phyloP scores from a whole-genome alignment of 805 yeast species.

The Candida succiphila region DNA sequence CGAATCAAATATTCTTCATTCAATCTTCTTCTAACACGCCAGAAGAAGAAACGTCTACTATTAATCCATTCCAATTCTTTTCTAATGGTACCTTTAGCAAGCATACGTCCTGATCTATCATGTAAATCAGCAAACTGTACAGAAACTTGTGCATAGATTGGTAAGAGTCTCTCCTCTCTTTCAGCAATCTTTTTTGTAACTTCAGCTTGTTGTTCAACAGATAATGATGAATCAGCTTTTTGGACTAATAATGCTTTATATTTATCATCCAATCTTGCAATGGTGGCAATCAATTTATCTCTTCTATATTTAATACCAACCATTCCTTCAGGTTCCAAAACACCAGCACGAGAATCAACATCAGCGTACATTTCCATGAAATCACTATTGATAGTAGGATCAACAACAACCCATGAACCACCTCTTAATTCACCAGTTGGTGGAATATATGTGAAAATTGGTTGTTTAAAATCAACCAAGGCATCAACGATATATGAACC shows the following conservation, averaged over 20 bases:
- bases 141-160: constrained; percentile 85
- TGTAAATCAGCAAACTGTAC: constrained; percentile 97
- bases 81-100: constrained; percentile 85
- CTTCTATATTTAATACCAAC: constrained; percentile 97
- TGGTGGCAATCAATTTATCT: constrained; percentile 82
- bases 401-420: constrained; percentile 99
- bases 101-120: constrained; percentile 96
- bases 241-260: constrained; percentile 61
- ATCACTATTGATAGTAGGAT: constrained; percentile 92
- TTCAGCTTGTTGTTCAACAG: constrained; percentile 56
- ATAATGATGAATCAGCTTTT: constrained; percentile 40
- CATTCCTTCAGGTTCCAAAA: constrained; percentile 97
- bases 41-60: constrained; percentile 94
- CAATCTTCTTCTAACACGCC: constrained; percentile 95
- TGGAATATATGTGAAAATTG: constrained; percentile 93
- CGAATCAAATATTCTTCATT: constrained; percentile 83
- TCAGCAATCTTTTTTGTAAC: constrained; percentile 57
- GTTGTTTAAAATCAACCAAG: constrained; percentile 90
- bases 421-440: constrained; percentile 99
- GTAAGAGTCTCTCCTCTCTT: constrained; percentile 73
- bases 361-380: constrained; percentile 99
- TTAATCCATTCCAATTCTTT: constrained; percentile 79
- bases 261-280: constrained; percentile 77
- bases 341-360: constrained; percentile 93
- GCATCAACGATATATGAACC: constrained; percentile 98